Base-by-base conservation (phyloP, 306 rosid genomes). In the Cucurbita argyrosperma region DNA sequence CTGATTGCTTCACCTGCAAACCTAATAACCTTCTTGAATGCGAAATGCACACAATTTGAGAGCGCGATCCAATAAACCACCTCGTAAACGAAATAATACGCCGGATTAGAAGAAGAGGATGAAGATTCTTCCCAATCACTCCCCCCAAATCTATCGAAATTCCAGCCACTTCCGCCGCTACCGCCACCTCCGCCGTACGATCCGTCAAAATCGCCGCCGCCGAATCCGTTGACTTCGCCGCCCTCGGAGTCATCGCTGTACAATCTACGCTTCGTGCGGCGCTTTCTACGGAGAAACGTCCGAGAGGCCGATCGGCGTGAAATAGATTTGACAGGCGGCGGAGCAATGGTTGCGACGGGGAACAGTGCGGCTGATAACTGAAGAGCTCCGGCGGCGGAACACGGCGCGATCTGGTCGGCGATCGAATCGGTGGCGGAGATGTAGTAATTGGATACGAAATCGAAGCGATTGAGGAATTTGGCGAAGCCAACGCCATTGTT, bases 1-100 rank as follows among this genome's bases (percentile, higher is more conserved):
- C 86, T 84, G 59, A 92, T 79, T 11, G 91, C 89, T 54, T 80
- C 90, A 8, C 82, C 79, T 57, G 79, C 63, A 68, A 85, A 84
- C 71, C 89, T 84, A 78, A 88, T 68, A 18, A 93, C 84, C 71
- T 77, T 93, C 81, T 93, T 89, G 74, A 90, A 78, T 11, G 98
- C 88, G 74, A 89, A 93, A 79, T 90, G 95, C 81, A 93, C 74
- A 71, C 98, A 93, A 76, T 89, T 90, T 74, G 90, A 87, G 0
- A 93, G 89, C 79, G 87, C 87, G 45, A 93, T 90, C 97, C 97
- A 90, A 13, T 87, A 88, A 23, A 93, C 75, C 79, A 89, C 96
- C 83, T 89, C 88, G 79, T 90, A 93, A 62, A 93, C 88, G 61
- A 93, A 93, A 83, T 90, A 88, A 30, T 89, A 84, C 4, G 97